Evolutionary conservation across 768 basidiomycete genomes (phyloP).

Genomic region (Mycena galericulata): DNA sequence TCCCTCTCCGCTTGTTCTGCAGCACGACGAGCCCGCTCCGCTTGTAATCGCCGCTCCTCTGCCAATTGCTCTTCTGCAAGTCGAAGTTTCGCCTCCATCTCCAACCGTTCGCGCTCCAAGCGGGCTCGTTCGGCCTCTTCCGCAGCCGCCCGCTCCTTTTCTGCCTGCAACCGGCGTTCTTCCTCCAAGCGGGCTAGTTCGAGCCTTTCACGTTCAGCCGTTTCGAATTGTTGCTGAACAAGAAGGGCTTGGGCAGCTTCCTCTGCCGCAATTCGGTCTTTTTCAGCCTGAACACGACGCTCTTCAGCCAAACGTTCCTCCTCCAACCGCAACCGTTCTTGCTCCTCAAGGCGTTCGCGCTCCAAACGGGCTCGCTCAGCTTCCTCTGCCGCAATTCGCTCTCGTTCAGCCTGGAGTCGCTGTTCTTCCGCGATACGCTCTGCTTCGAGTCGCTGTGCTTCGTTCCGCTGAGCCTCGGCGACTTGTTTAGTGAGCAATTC

Average conservation of each 20-base stretch:
- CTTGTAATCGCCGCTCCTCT: slow-evolving; percentile 35
- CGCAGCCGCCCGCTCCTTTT: slow-evolving; percentile 34
- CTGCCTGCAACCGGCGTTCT: slow-evolving; percentile 39
- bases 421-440: slow-evolving; percentile 50
- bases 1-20: slow-evolving; percentile 28
- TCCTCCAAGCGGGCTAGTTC: slow-evolving; percentile 36
- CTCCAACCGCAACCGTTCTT: slow-evolving; percentile 37
- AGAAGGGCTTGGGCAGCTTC: slow-evolving; percentile 27
- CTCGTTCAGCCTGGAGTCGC: slow-evolving; percentile 49
- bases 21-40: slow-evolving; percentile 28
- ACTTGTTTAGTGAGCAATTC: slow-evolving; percentile 55
- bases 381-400: slow-evolving; percentile 49
- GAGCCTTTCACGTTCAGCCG: slow-evolving; percentile 27
- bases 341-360: slow-evolving; percentile 48
- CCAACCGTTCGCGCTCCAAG: slow-evolving; percentile 30
- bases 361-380: slow-evolving; percentile 48
- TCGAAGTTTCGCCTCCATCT: slow-evolving; percentile 35
- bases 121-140: slow-evolving; percentile 36
- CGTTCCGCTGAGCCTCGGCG: slow-evolving; percentile 54
- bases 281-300: slow-evolving; percentile 33
- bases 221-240: slow-evolving; percentile 25
- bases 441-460: slow-evolving; percentile 54
- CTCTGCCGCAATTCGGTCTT: slow-evolving; percentile 33
- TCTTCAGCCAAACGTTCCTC: slow-evolving; percentile 35
- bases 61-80: slow-evolving; percentile 38